Evolutionary conservation across 108 stramenopile species (phyloP), one percentile per base, ranked within the genome.

Genomic region (Cyclotella cryptica): DNA sequence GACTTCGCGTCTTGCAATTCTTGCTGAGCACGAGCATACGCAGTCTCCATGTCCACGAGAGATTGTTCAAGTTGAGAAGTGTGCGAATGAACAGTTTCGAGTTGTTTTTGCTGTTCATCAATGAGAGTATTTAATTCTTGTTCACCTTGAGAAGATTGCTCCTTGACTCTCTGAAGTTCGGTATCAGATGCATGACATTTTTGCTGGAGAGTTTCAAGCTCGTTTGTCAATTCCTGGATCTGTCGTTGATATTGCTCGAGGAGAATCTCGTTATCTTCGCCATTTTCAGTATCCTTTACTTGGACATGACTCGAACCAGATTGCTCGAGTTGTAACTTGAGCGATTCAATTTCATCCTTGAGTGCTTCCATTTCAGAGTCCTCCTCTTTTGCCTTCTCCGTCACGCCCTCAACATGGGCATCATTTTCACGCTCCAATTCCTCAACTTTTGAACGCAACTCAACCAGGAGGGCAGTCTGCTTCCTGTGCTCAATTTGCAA

Each of bases 381-480:
- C 27, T 59, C 29, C 21, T 72, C 44, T n/a, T 15, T 64, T 13
- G 39, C 40, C 0, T 14, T 12, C n/a, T 35, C 9, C 10, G 29
- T 26, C 7, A 35, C 26, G 13, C 55, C 67, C 35, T 43, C 63
- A 9, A n/a, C 62, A 44, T 60, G 60, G 5, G 17, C 70, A 44
- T 3, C 46, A 30, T 19, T 18, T 3, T 10, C 30, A 10, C 27
- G 52, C 0, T 64, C 69, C 42, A 81, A 35, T 43, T 81, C 80
- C 44, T 74, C 80, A n/a, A 81, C 60, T 72, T 70, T 81, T 29
- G 73, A 51, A 55, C 80, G 80, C 18, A 81, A 59, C 46, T 81
- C 80, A 0, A 81, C 80, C 53, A 81, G 57, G 21, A 69, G 44
- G 15, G 73, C 80, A 30, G 80, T 74, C 46, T 81, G 80, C 12